A percentile compares a stretch with the other conserved stretches of the same genome.
phyloP scores from a whole-genome alignment of 176 grass and related monocot genomes.

The Triticum monococcum region DNA sequence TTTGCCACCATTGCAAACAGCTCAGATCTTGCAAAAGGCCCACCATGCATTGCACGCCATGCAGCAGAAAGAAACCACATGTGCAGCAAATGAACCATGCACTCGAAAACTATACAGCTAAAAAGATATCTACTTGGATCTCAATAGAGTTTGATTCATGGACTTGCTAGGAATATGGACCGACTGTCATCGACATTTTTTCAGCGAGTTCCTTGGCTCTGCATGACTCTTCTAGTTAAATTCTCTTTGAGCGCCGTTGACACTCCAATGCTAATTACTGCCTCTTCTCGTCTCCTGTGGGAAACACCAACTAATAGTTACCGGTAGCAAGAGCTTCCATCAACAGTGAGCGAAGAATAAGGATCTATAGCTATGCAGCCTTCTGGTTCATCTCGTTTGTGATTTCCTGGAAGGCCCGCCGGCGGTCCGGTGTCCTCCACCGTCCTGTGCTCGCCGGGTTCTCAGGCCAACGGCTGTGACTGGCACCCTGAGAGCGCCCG shows the following conservation, averaged over 20 bases:
- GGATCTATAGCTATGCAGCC: slow-evolving; percentile 7
- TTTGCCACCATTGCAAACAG: no score
- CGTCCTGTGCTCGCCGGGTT: not conserved
- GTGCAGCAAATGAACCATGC: not conserved
- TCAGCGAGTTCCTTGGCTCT: not conserved
- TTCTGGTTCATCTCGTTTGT: slow-evolving; percentile 38
- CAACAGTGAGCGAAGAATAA: not conserved
- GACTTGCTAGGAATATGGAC: not conserved
- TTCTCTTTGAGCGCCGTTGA: not conserved
- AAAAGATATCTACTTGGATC: not conserved
- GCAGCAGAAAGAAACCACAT: not conserved
- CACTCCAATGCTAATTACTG: not conserved
- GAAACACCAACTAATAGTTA: not conserved
- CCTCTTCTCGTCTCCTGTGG: not conserved
- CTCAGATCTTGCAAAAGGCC: not conserved
- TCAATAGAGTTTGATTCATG: not conserved
- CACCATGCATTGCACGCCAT: not conserved
- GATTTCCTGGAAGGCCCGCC: slow-evolving; percentile 57
- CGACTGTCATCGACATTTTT: not conserved
- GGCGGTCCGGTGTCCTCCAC: slow-evolving; percentile 7
- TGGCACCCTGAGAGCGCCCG: slow-evolving; percentile 6
- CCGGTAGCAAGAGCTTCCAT: not conserved
- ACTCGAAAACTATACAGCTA: not conserved
- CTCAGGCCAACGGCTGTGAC: slow-evolving; percentile 22
- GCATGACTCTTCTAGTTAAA: not conserved